phyloP scores from a whole-genome alignment of 2,329 filamentous ascomycete species.

The Stagonosporopsis tanaceti region DNA sequence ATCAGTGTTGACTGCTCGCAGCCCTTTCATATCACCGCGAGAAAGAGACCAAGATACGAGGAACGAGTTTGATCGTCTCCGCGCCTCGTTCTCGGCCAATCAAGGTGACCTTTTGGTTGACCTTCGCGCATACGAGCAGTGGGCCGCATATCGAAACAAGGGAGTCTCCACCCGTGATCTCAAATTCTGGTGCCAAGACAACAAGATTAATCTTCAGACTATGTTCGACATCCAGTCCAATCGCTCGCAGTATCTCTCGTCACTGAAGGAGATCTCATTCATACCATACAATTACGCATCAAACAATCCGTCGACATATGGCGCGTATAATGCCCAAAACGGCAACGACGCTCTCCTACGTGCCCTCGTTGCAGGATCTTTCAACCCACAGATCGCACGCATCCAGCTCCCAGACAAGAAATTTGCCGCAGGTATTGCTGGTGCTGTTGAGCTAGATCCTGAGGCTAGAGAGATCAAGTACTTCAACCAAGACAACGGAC shows the following conservation, averaged over 20 bases:
- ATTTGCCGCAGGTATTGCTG: conserved; percentile 84
- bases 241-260: conserved; percentile 82
- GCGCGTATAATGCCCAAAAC: conserved; percentile 58
- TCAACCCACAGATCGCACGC: conserved; percentile 82
- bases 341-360: conserved; percentile 57
- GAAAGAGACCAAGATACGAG: conserved; percentile 85
- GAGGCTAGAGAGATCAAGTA: conserved; percentile 93
- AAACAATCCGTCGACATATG: conserved; percentile 34
- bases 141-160: conserved; percentile 72
- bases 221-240: conserved; percentile 90
- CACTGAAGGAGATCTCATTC: conserved; percentile 86
- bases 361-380: conserved; percentile 59
- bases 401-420: conserved; percentile 97
- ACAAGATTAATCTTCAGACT: conserved; percentile 84
- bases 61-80: conserved; percentile 80
- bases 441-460: conserved; percentile 90
- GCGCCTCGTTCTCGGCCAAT: conserved; percentile 74
- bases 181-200: conserved; percentile 80
- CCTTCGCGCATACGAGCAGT: conserved; percentile 82
- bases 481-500: conserved; percentile 66
- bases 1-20: conserved; percentile 87
- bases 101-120: conserved; percentile 92
- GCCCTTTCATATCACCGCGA: conserved; percentile 84
- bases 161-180: conserved; percentile 66
- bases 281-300: conserved; percentile 58